A percentile compares a stretch with the other conserved stretches of the same genome.
Conservation (phyloP, 129 eudicot genomes). For the Glebionis coronaria region DNA sequence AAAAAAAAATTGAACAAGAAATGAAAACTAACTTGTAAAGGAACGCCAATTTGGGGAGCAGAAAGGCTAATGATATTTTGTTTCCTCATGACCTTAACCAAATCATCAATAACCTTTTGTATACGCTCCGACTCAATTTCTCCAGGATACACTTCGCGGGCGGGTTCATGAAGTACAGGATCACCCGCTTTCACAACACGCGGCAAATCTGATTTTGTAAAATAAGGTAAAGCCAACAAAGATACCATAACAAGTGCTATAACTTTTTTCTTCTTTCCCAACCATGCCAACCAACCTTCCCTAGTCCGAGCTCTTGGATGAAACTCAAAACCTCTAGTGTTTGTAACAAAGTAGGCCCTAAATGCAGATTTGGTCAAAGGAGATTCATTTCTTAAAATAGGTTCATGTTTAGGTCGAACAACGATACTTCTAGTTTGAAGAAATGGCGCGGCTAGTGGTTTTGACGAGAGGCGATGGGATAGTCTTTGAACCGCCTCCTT, state of each 20-base stretch:
- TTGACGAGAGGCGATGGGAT: too few relatives aligned
- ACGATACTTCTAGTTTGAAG: too few relatives aligned
- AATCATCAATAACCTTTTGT: slow-evolving; percentile 65
- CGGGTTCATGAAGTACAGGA: slow-evolving; percentile 77
- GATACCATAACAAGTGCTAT: too few relatives aligned
- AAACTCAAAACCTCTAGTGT: too few relatives aligned
- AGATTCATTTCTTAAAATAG: too few relatives aligned
- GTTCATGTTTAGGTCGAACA: too few relatives aligned
- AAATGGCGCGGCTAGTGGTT: too few relatives aligned
- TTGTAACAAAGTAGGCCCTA: too few relatives aligned
- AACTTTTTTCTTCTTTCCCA: slow-evolving; percentile 42
- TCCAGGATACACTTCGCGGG: slow-evolving; percentile 47
- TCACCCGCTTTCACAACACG: slow-evolving; percentile 47
- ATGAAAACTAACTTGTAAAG: slow-evolving; percentile 47
- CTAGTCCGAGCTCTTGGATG: background rate
- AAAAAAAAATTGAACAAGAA: background rate
- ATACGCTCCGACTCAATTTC: slow-evolving; percentile 66
- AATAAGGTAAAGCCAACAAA: background rate
- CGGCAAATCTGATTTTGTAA: too few relatives aligned
- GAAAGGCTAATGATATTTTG: too few relatives aligned
- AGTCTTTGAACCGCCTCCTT: too few relatives aligned
- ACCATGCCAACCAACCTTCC: slow-evolving; percentile 72
- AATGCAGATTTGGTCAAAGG: too few relatives aligned
- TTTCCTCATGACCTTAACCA: slow-evolving; percentile 68
- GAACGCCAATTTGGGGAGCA: slow-evolving; percentile 75